Evolutionary conservation across 1,284 basidiomycete genomes (phyloP), one percentile per base, ranked within the genome.

Genomic region (Tilletia horrida): DNA sequence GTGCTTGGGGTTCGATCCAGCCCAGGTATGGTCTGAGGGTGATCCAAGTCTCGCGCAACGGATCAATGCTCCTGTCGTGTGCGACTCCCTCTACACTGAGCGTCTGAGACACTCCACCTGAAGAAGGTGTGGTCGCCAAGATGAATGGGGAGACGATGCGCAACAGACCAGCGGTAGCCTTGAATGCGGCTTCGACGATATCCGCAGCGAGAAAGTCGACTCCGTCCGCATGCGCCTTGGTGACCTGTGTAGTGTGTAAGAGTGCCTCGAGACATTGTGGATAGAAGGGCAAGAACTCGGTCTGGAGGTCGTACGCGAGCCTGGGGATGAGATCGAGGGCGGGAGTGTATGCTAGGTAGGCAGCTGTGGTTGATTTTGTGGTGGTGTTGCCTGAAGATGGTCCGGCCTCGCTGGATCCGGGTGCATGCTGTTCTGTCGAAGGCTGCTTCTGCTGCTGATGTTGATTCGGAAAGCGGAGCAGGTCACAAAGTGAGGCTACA

Each of bases 241-340:
- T 74, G 23, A 76, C 69, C 3, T 74, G 76, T 21, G 80, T 76
- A 25, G 74, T 70, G 40, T 73, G 71, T 2, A 81, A 67, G 31
- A 76, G 69, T n/a, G 76, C 75, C 14, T 62, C 65, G 4, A 81
- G 71, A 29, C 71, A 66, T n/a, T 62, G 63, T 0, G 76, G 73
- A 47, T 77, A 81, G 66, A 78, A 71, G n/a, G 78, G 79, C 16
- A 79, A 44, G 63, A 81, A 81, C 68, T 81, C 79, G 16, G 74
- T 70, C 8, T 73, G 72, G 16, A 81, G 69, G 31, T 81, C 80
- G 29, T 72, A 73, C 2, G 79, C 78, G 14, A 81, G 72, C n/a
- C 79, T 73, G 0, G 79, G 79, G n/a, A 81, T 66, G 11, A 81
- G 73, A 55, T 81, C 80, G 31, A 81, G 70, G 0, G 74, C 70